phyloP scores from a whole-genome alignment of 2,329 filamentous ascomycete species.

The Fusarium redolens region DNA sequence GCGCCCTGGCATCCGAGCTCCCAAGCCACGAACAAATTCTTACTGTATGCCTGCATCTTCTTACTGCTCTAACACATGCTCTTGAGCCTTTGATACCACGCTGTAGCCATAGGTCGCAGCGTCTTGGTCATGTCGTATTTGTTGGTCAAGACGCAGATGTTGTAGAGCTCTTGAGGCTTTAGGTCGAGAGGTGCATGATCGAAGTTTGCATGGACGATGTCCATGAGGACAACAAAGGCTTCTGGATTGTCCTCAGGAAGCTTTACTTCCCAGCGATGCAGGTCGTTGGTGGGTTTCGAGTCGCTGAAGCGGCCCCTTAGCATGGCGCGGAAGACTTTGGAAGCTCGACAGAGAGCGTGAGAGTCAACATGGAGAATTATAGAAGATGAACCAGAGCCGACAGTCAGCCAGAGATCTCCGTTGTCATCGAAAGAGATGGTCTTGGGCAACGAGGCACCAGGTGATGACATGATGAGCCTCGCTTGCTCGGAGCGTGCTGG shows the following conservation, averaged over 20 bases:
- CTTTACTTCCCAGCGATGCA: background rate
- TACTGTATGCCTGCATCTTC: background rate
- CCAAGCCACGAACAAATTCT: conserved; percentile 6
- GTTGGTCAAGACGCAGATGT: conserved; percentile 1
- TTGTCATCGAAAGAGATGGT: background rate
- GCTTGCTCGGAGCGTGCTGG: background rate
- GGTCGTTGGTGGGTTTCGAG: background rate
- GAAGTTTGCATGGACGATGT: background rate
- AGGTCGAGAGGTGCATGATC: background rate
- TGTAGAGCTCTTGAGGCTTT: background rate
- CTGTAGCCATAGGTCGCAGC: background rate
- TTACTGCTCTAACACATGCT: background rate
- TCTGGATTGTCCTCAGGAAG: background rate
- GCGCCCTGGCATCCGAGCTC: background rate
- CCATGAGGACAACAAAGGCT: background rate
- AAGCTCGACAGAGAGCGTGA: background rate
- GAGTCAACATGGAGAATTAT: background rate
- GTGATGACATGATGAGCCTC: background rate
- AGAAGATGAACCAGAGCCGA: background rate
- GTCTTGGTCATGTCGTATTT: conserved; percentile 1
- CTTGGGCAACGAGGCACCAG: background rate
- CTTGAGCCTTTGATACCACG: background rate
- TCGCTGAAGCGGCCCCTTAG: background rate
- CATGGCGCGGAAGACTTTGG: background rate
- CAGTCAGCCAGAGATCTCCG: background rate